Evolutionary conservation across 2,329 filamentous ascomycete genomes (phyloP).

Genomic region (Aspergillus pseudonomiae): DNA sequence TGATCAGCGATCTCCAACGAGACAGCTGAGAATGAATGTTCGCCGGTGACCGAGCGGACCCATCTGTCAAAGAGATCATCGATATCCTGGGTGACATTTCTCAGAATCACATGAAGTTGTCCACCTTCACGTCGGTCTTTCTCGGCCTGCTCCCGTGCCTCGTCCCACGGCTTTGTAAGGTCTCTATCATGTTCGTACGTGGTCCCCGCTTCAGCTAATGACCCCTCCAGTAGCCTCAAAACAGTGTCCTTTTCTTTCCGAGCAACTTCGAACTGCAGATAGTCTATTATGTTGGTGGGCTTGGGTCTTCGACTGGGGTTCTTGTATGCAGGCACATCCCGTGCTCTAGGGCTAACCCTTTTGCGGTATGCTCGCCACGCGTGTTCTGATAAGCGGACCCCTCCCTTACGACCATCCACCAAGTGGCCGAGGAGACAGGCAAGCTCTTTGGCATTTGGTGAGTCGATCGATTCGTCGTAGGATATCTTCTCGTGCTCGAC

Average conservation of each 20-base stretch:
- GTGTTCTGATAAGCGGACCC: conserved; percentile 44
- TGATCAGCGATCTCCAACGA: conserved; percentile 33
- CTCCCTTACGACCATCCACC: conserved; percentile 50
- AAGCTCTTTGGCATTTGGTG: conserved; percentile 38
- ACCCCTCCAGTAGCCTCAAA: conserved; percentile 33
- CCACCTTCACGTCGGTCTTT: conserved; percentile 15
- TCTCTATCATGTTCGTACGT: conserved; percentile 34
- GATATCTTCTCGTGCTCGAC: conserved; percentile 53
- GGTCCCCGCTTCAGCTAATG: conserved; percentile 27
- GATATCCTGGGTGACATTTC: conserved; percentile 25
- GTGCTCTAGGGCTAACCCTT: conserved; percentile 32
- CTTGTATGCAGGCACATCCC: conserved; percentile 44
- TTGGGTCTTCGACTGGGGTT: conserved; percentile 26
- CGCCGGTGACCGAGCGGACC: conserved; percentile 12
- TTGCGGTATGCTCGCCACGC: conserved; percentile 43
- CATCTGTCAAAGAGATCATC: conserved; percentile 25
- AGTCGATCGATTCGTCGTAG: conserved; percentile 54
- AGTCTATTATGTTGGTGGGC: conserved; percentile 47
- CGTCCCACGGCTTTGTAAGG: conserved; percentile 37
- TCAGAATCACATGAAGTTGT: conserved; percentile 24
- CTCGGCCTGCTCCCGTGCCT: conserved; percentile 27
- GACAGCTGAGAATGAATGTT: conserved; percentile 23
- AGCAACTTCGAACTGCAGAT: conserved; percentile 48
- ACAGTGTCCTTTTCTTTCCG: conserved; percentile 32
- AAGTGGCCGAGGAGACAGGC: conserved; percentile 48